Base-by-base conservation (phyloP, 129 eudicot species). In the Kitagawia praeruptora region DNA sequence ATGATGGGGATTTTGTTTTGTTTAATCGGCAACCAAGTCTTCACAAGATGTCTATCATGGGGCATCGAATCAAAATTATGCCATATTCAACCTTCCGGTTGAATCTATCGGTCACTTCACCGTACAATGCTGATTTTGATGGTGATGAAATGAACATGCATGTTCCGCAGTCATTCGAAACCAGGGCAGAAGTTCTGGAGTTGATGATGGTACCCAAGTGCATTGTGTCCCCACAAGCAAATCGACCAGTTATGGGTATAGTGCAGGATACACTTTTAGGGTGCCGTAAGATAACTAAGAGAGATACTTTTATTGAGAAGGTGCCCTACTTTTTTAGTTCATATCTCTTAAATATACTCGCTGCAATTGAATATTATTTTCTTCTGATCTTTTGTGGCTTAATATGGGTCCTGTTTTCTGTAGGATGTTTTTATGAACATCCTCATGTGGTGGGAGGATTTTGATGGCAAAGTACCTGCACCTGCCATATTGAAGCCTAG, bases 91-190 rank as follows among this genome's bases (percentile, higher is more conserved):
- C 98, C 56, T 94, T 94, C 80, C 93, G 98, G 41, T 85, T 94
- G 81, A 94, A 94, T 79, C 85, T 94, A 47, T 94, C 98, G 3
- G 98, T 94, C 54, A 94, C 98, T 45, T 94, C 98, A 27, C 98
- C 98, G 4, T 94, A 94, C 80, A 94, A 94, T 87, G 98, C 98
- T 82, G 98, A 94, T 90, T 94, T 94, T 85, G 98, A 94, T 86
- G 98, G 98, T 53, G 98, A 94, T 89, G 98, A 94, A 83, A 94
- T 94, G 98, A 94, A 94, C 78, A 94, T 94, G 98, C 98, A 94
- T 70, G 98, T 94, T 58, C 98, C 98, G 6, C 98, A 94, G 85
- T 94, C 98, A 64, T 94, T 94, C 77, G 98, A 94, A 84, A 94
- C 98, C 47, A 89, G 98, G 83, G 98, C 97, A 51, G 98, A 94